Percentiles rank a stretch among this genome's conserved stretches.
Conservation (phyloP, 225 moss, liverwort and hornwort genomes). For the Neckera pumila region DNA sequence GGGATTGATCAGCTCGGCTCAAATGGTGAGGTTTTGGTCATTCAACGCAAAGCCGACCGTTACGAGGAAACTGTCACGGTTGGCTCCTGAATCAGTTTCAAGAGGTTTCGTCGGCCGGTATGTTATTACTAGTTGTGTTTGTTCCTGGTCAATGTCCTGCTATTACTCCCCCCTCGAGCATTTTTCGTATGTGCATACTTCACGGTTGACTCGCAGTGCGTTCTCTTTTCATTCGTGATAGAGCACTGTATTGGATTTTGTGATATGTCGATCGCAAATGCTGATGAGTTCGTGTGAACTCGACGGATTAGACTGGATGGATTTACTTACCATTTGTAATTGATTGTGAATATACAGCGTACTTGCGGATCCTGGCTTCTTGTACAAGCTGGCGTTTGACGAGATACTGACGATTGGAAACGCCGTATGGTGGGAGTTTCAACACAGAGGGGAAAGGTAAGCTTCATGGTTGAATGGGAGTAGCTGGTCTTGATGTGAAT, state of each 20-base stretch:
- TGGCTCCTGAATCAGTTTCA: constrained; percentile 61
- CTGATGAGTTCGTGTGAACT: neutral
- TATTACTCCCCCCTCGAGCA: neutral
- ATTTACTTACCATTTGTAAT: neutral
- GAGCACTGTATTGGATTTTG: neutral
- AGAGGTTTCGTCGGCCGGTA: constrained; percentile 85
- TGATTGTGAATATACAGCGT: constrained; percentile 26
- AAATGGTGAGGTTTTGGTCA: constrained; percentile 68
- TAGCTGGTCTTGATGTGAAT: neutral
- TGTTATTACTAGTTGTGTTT: neutral
- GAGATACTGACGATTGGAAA: constrained; percentile 69
- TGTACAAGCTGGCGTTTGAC: constrained; percentile 78
- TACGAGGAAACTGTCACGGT: constrained; percentile 53
- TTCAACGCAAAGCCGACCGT: constrained; percentile 74
- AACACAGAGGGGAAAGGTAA: constrained; percentile 85
- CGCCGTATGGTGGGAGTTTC: constrained; percentile 90
- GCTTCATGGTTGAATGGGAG: neutral
- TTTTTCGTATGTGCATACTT: neutral
- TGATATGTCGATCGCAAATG: neutral
- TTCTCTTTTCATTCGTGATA: neutral
- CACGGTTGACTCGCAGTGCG: neutral
- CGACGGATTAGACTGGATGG: neutral
- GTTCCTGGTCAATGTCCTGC: neutral
- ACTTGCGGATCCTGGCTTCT: constrained; percentile 88
- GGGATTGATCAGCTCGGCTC: constrained; percentile 92